phyloP scores from a whole-genome alignment of 306 rosid species.

The Vigna unguiculata region DNA sequence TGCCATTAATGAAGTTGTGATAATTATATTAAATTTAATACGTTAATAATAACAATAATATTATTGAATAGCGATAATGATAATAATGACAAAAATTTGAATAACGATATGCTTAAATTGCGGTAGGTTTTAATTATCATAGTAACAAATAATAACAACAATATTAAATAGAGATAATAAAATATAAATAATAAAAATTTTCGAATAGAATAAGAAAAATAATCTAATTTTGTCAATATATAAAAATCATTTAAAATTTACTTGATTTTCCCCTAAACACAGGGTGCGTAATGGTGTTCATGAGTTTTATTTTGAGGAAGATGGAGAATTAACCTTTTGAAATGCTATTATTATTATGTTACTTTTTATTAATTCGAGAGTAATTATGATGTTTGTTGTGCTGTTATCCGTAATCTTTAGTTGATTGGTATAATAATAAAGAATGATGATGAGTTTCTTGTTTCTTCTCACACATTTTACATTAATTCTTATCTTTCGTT shows the following conservation, averaged over 20 bases:
- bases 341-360: constrained; percentile 27
- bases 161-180: too few relatives aligned
- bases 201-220: too few relatives aligned
- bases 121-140: too few relatives aligned
- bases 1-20: too few relatives aligned
- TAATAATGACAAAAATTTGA: too few relatives aligned
- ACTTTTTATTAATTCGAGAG: constrained; percentile 45
- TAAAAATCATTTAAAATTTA: not conserved
- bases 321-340: not conserved
- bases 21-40: too few relatives aligned
- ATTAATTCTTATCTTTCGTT: not conserved
- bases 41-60: too few relatives aligned
- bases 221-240: too few relatives aligned
- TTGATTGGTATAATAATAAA: constrained; percentile 39
- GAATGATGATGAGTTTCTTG: constrained; percentile 27
- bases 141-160: too few relatives aligned
- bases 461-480: not conserved
- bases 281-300: not conserved
- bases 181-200: too few relatives aligned
- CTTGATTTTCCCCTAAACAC: not conserved
- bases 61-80: too few relatives aligned
- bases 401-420: constrained; percentile 37
- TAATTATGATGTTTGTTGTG: constrained; percentile 47
- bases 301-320: not conserved
- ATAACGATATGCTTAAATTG: too few relatives aligned